Percentiles rank a stretch among this genome's conserved stretches.
phyloP scores from a whole-genome alignment of 2,329 filamentous ascomycete genomes.

The Ustulina deusta region DNA sequence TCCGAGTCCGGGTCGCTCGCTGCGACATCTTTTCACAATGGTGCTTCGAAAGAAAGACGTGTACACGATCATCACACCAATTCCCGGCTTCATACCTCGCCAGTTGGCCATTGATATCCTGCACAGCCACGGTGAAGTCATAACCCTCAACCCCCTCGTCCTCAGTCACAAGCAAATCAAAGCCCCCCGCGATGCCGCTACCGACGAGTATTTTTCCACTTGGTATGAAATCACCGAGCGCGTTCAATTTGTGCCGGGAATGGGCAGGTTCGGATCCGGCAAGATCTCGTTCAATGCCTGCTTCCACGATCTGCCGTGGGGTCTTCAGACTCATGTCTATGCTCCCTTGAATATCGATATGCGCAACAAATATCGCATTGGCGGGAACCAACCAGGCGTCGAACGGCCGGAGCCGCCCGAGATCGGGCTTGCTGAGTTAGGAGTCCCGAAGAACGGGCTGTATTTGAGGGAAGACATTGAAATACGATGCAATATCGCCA shows the following conservation, averaged over 20 bases:
- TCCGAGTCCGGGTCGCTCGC: conserved; percentile 9
- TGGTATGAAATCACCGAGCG: conserved; percentile 80
- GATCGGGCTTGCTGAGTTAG: conserved; percentile 69
- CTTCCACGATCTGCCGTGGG: conserved; percentile 79
- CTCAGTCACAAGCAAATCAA: conserved; percentile 72
- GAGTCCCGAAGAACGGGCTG: conserved; percentile 72
- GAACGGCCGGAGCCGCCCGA: conserved; percentile 72
- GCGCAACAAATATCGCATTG: conserved; percentile 75
- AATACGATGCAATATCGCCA: conserved; percentile 75
- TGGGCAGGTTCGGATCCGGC: conserved; percentile 73
- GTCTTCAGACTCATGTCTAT: conserved; percentile 78
- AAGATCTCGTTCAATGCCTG: conserved; percentile 77
- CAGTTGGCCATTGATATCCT: conserved; percentile 79
- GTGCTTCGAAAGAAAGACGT: conserved; percentile 73
- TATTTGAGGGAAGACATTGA: conserved; percentile 79
- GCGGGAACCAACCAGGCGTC: conserved; percentile 74
- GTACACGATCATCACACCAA: conserved; percentile 77
- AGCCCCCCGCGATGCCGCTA: conserved; percentile 73
- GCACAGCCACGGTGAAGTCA: conserved; percentile 77
- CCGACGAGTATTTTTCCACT: conserved; percentile 78
- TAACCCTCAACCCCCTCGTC: conserved; percentile 77
- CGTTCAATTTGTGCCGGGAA: conserved; percentile 75
- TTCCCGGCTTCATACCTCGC: conserved; percentile 76
- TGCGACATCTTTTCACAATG: conserved; percentile 41
- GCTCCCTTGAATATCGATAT: conserved; percentile 75